phyloP scores from a whole-genome alignment of 2,329 filamentous ascomycete species.

The Colletotrichum orchidophilum region DNA sequence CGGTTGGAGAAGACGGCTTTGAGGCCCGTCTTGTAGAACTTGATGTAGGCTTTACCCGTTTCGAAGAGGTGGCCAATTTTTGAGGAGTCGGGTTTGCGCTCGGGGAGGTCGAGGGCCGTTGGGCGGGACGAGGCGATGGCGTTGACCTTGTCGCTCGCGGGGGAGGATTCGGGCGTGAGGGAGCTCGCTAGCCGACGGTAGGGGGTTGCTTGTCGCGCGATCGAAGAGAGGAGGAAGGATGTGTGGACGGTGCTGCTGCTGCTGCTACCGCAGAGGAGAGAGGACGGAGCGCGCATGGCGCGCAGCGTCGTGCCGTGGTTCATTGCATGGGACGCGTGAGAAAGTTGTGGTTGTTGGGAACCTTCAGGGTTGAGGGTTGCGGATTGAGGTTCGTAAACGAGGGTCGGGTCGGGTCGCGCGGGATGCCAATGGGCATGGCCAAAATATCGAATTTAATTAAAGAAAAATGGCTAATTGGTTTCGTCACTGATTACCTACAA shows the following conservation, averaged over 20 bases:
- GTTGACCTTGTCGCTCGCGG: slow-evolving; percentile 61
- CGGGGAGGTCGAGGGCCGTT: slow-evolving; percentile 72
- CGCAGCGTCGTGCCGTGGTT: slow-evolving; percentile 31
- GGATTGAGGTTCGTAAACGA: background rate
- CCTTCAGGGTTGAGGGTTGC: background rate
- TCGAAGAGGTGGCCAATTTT: slow-evolving; percentile 55
- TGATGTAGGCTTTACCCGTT: slow-evolving; percentile 78
- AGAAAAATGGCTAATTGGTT: slow-evolving; percentile 11
- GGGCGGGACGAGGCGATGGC: slow-evolving; percentile 79
- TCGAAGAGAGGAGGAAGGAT: background rate
- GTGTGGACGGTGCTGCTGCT: background rate
- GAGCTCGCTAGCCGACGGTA: slow-evolving; percentile 25
- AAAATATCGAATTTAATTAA: slow-evolving; percentile 19
- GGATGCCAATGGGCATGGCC: slow-evolving; percentile 7
- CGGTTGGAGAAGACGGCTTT: slow-evolving; percentile 78
- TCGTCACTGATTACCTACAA: slow-evolving; percentile 31
- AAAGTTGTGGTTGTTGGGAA: background rate
- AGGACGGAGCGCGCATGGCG: slow-evolving; percentile 31
- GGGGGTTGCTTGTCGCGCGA: slow-evolving; percentile 3
- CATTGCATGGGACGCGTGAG: slow-evolving; percentile 31
- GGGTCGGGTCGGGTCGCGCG: background rate
- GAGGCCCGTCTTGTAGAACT: slow-evolving; percentile 89
- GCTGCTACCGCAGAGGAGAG: slow-evolving; percentile 1
- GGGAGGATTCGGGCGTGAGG: background rate
- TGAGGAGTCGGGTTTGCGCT: slow-evolving; percentile 55